A percentile compares a stretch with the other conserved stretches of the same genome.
Conservation (phyloP, 1,284 basidiomycete species). For the Phlebopus sp. region DNA sequence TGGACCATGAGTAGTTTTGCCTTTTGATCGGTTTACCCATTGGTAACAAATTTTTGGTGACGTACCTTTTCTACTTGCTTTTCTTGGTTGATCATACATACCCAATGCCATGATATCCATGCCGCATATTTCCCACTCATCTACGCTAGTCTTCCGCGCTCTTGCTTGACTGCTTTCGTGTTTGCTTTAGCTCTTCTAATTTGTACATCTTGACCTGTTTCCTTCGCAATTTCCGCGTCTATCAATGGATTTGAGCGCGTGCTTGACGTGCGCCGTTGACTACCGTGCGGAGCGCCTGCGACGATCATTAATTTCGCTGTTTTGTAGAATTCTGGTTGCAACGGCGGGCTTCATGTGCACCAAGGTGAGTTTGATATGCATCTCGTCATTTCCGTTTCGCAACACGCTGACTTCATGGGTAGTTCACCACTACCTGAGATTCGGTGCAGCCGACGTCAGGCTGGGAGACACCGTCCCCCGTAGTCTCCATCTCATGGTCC, state of each 20-base stretch:
- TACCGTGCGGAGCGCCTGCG: neutral
- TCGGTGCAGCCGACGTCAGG: too few relatives aligned
- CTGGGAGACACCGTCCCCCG: too few relatives aligned
- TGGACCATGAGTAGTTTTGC: slow-evolving; percentile 35
- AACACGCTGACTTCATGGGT: neutral
- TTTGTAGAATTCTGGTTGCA: too few relatives aligned
- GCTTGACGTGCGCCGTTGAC: slow-evolving; percentile 22
- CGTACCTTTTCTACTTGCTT: slow-evolving; percentile 7
- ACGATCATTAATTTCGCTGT: too few relatives aligned
- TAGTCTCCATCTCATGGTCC: too few relatives aligned
- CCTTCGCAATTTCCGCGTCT: slow-evolving; percentile 10
- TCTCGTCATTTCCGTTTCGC: slow-evolving; percentile 10
- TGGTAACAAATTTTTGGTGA: too few relatives aligned
- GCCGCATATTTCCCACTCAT: slow-evolving; percentile 2
- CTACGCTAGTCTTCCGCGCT: slow-evolving; percentile 4
- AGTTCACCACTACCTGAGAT: neutral
- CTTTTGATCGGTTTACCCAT: slow-evolving; percentile 15
- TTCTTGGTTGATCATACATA: neutral
- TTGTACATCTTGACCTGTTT: slow-evolving; percentile 16
- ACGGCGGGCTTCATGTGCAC: too few relatives aligned
- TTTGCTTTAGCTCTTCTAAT: slow-evolving; percentile 14
- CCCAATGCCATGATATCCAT: slow-evolving; percentile 7
- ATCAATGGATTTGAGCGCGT: slow-evolving; percentile 12
- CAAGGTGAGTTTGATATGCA: neutral
- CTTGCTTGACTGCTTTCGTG: slow-evolving; percentile 19